These are phyloP conservation scores for Phytophthora citrophthora DNA, from an alignment of 352 stramenopile species.

Conservation along the genomic window DNA sequence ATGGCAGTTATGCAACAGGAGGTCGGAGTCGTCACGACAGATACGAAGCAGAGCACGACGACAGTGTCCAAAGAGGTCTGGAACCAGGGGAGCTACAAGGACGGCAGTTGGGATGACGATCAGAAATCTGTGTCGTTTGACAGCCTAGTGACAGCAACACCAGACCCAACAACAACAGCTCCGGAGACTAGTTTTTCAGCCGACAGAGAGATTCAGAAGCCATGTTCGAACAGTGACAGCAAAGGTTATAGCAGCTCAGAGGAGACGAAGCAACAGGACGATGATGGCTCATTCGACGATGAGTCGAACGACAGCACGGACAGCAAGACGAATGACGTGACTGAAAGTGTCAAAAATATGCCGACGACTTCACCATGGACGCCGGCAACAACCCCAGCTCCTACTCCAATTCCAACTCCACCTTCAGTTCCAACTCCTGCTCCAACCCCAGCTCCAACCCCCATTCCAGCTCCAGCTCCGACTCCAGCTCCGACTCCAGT, in stretches of 20 bases:
- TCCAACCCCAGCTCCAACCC: neutral
- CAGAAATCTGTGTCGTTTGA: slow-evolving; percentile 32
- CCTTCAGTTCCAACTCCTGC: slow-evolving; percentile 8
- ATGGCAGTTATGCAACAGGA: neutral
- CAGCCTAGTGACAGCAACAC: slow-evolving; percentile 16
- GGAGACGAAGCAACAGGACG: slow-evolving; percentile 5
- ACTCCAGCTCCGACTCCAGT: slow-evolving; percentile 11
- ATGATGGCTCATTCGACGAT: slow-evolving; percentile 10
- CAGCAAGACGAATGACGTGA: slow-evolving; percentile 7
- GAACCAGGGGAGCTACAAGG: slow-evolving; percentile 15
- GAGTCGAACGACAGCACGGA: slow-evolving; percentile 6
- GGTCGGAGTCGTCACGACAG: slow-evolving; percentile 24
- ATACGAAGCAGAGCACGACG: slow-evolving; percentile 18
- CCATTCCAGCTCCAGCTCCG: slow-evolving; percentile 3
- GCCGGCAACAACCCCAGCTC: neutral
- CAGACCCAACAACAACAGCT: neutral
- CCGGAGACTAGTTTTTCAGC: slow-evolving; percentile 1
- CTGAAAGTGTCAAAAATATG: slow-evolving; percentile 6
- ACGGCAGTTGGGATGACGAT: slow-evolving; percentile 1
- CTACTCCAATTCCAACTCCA: neutral
- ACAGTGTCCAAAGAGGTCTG: slow-evolving; percentile 14
- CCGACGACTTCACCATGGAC: neutral
- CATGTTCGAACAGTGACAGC: neutral
- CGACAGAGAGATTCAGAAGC: slow-evolving; percentile 1
- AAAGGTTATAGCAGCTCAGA: neutral